Evolutionary conservation across 345 rosid species (phyloP), one percentile per base, ranked within the genome.

Genomic region (Syzygium aqueum): DNA sequence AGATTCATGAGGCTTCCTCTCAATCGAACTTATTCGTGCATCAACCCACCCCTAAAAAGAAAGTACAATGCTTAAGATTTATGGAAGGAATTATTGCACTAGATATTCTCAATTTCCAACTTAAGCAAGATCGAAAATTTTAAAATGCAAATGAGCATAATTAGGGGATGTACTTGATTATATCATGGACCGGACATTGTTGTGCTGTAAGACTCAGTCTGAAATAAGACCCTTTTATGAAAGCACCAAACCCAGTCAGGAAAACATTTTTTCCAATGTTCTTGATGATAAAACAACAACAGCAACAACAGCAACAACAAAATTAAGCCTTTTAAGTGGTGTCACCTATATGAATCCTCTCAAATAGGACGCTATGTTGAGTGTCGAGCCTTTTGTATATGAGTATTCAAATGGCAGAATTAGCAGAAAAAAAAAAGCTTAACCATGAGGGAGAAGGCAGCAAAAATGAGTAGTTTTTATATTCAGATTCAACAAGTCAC

Each of bases 21-120:
- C 92, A 37, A 97, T 91, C 17, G 97, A 94, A 86, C 89, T 92
- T 89, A 96, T 95, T 88, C 89, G 93, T 86, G 95, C 99, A 93
- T 97, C 98, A 85, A 94, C 84, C 98, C 94, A 95, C 22, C 94
- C 96, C 97, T 95, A 86, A 86, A 28, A 87, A 22, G 43, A 33
- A 73, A 73, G 52, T 22, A 37, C 49, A 37, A 37, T 37, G 49
- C 25, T 19, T 73, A 19, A 73, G 49, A 73, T 73, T 33, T 73
- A 73, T 33, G 37, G 80, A 37, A 73, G 49, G 49, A 73, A 33
- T 10, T 27, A 0, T 73, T 73, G 5, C 80, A 33, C 49, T 33
- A 21, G 80, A 73, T 9, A 73, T 37, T 37, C 46, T 37, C 49
- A 73, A 73, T 73, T 37, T 73, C 43, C 49, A 37, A 73, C 25